Conservation (phyloP, 305 asterid species). For the Fraxinus floribunda region DNA sequence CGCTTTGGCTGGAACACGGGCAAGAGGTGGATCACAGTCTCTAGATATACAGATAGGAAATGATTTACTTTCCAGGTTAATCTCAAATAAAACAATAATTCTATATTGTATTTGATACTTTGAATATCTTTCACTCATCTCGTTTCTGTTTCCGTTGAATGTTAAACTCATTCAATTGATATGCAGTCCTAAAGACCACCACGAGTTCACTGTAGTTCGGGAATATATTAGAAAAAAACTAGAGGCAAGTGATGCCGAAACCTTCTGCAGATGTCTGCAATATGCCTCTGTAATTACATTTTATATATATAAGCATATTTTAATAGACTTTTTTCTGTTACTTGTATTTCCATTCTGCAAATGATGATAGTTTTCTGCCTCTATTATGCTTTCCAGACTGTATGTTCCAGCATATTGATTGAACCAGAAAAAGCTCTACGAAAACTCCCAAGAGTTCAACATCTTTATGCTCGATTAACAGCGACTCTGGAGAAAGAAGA, state of each 20-base stretch:
- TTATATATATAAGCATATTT: background rate
- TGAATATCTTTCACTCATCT: background rate
- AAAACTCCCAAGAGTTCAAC: constrained; percentile 83
- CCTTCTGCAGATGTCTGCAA: constrained; percentile 1
- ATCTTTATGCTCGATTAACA: constrained; percentile 79
- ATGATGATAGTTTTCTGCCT: constrained; percentile 4
- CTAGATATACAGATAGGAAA: constrained; percentile 77
- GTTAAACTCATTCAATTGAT: background rate
- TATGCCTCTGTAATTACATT: background rate
- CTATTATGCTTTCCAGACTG: constrained; percentile 40
- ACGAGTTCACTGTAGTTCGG: constrained; percentile 82
- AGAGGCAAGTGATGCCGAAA: constrained; percentile 54
- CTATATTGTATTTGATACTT: background rate
- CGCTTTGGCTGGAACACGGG: constrained; percentile 96
- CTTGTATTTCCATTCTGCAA: background rate
- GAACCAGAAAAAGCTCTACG: constrained; percentile 82
- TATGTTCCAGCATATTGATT: constrained; percentile 58
- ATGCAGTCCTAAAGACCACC: constrained; percentile 83
- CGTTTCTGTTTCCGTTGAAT: background rate
- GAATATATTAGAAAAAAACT: constrained; percentile 71
- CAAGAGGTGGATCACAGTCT: constrained; percentile 73
- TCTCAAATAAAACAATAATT: background rate
- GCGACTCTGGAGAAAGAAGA: constrained; percentile 69
- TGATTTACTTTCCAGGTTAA: constrained; percentile 87
- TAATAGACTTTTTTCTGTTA: background rate